Conservation (phyloP, 495 filamentous ascomycete species). For the Hamigera avellanea region DNA sequence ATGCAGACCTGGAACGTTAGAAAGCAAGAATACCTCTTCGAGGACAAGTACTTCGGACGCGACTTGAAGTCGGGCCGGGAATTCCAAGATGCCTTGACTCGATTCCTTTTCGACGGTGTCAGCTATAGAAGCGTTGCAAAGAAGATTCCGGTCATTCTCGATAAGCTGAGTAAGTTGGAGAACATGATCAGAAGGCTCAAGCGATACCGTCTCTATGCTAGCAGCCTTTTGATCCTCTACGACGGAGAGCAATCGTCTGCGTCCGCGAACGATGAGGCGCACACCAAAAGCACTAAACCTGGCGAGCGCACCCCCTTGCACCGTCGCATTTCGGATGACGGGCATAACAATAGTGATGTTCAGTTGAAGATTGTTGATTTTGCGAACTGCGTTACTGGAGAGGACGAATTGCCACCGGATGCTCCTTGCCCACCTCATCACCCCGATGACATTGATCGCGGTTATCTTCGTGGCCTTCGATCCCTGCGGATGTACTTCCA, state of each 20-base stretch:
- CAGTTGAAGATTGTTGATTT: conserved; percentile 97
- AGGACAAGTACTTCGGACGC: conserved; percentile 96
- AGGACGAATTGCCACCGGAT: conserved; percentile 51
- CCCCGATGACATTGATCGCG: conserved; percentile 70
- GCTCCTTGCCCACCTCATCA: conserved; percentile 71
- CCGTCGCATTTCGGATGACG: conserved; percentile 25
- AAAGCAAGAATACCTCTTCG: conserved; percentile 71
- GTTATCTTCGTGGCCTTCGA: conserved; percentile 78
- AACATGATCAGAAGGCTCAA: conserved; percentile 66
- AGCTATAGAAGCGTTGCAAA: conserved; percentile 62
- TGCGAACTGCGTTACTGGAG: conserved; percentile 89
- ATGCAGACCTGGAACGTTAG: conserved; percentile 92
- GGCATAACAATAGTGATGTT: conserved; percentile 41
- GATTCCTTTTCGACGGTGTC: conserved; percentile 87
- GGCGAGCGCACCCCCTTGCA: conserved; percentile 9
- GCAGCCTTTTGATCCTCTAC: conserved; percentile 87
- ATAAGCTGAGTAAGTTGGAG: conserved; percentile 72
- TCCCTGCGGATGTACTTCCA: conserved; percentile 77
- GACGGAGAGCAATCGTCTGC: conserved; percentile 52
- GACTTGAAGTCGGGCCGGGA: conserved; percentile 78
- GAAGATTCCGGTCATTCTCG: conserved; percentile 78
- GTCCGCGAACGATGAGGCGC: conserved; percentile 10
- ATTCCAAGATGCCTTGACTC: conserved; percentile 78
- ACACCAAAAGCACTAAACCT: conserved; percentile 3
- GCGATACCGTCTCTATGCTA: conserved; percentile 91